Conservation (phyloP, 2,329 filamentous ascomycete genomes). For the Knoxdaviesia proteae region DNA sequence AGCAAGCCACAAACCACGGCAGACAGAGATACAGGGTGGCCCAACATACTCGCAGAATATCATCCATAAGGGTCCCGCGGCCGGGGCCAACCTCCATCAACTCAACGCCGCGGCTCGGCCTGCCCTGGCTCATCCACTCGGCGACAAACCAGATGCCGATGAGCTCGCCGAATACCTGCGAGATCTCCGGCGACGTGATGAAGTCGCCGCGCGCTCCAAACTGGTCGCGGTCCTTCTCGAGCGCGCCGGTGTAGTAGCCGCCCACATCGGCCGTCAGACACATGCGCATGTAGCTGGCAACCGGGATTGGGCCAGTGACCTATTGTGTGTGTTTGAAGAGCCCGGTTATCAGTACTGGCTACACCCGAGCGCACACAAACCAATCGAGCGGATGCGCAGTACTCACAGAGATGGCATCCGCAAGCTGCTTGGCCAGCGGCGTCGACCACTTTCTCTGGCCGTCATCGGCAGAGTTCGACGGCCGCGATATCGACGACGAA, state of each 20-base stretch:
- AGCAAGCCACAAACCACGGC: background rate
- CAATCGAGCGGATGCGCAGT: background rate
- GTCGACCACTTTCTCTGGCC: conserved; percentile 63
- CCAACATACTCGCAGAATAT: conserved; percentile 59
- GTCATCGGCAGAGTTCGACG: conserved; percentile 1
- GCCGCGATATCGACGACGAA: no score
- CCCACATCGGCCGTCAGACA: conserved; percentile 78
- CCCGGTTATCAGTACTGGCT: background rate
- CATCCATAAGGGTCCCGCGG: conserved; percentile 89
- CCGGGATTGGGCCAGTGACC: conserved; percentile 70
- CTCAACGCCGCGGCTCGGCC: conserved; percentile 52
- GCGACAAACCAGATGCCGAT: conserved; percentile 87
- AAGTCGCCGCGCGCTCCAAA: conserved; percentile 93
- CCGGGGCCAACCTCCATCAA: conserved; percentile 89
- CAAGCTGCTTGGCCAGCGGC: conserved; percentile 69
- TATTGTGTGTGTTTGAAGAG: conserved; percentile 6
- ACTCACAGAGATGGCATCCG: conserved; percentile 63
- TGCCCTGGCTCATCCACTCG: conserved; percentile 88
- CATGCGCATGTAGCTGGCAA: conserved; percentile 96
- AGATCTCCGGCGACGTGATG: conserved; percentile 92
- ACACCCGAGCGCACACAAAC: background rate
- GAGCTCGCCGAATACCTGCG: conserved; percentile 88
- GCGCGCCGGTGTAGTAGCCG: conserved; percentile 76
- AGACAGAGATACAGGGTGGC: background rate
- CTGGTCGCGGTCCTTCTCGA: conserved; percentile 51